Evolutionary conservation across 306 rosid species (phyloP).

Genomic region (Heteromeles arbutifolia): DNA sequence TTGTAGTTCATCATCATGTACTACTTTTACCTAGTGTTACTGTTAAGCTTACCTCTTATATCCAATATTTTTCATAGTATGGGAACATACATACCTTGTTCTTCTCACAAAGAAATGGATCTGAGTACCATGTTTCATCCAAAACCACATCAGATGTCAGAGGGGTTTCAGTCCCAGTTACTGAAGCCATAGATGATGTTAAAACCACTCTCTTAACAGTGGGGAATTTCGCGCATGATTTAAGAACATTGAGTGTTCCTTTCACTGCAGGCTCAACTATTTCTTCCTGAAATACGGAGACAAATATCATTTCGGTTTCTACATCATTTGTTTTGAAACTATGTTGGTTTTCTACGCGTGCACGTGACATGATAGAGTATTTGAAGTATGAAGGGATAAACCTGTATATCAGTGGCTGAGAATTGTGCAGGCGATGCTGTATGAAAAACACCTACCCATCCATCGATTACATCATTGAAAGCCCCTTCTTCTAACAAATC

Average conservation of each 20-base stretch:
- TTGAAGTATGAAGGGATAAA: neutral
- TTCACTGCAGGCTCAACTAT: slow-evolving; percentile 20
- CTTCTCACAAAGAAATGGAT: slow-evolving; percentile 3
- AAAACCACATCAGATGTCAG: neutral
- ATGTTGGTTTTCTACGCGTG: neutral
- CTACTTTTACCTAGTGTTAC: neutral
- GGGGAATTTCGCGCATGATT: slow-evolving; percentile 7
- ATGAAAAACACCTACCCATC: slow-evolving; percentile 46
- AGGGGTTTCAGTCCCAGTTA: neutral
- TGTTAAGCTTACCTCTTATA: neutral
- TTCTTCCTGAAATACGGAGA: neutral
- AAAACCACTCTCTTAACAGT: slow-evolving; percentile 16
- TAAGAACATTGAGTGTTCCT: slow-evolving; percentile 22
- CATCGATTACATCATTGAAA: slow-evolving; percentile 34
- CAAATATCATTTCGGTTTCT: neutral
- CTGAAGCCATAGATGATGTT: slow-evolving; percentile 19
- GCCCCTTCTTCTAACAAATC: slow-evolving; percentile 43
- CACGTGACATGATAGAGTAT: neutral
- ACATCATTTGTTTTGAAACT: neutral
- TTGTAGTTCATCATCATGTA: neutral
- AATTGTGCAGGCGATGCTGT: slow-evolving; percentile 34
- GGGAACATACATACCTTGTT: neutral
- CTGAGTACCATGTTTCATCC: slow-evolving; percentile 24
- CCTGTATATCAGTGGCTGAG: slow-evolving; percentile 29
- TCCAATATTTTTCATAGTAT: neutral